Percentiles rank a stretch among this genome's conserved stretches.
Conservation (phyloP, 2,329 filamentous ascomycete genomes). For the Beauveria brongniartii region DNA sequence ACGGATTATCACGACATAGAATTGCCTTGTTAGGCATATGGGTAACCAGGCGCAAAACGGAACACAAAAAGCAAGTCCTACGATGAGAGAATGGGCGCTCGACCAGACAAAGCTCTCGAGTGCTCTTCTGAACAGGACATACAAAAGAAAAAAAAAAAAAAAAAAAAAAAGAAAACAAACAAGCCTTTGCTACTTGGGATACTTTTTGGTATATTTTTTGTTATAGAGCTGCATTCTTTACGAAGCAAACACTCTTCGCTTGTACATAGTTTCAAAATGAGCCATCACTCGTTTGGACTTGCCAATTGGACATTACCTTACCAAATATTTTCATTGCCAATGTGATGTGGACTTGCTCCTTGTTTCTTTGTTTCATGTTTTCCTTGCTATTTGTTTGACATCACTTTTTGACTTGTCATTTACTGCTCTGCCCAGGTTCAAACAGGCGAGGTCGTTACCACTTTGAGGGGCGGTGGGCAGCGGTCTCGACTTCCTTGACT, state of each 20-base stretch:
- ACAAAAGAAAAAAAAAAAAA: background rate
- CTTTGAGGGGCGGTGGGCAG: too few relatives aligned
- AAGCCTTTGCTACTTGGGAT: background rate
- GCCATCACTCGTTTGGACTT: background rate
- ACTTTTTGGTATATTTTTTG: background rate
- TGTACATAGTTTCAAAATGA: background rate
- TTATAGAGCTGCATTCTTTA: slow-evolving; percentile 2
- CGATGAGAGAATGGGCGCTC: background rate
- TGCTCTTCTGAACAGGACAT: background rate
- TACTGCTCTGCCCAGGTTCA: too few relatives aligned
- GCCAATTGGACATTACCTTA: background rate
- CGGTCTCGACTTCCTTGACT: too few relatives aligned
- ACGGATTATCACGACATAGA: slow-evolving; percentile 1
- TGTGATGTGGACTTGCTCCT: too few relatives aligned
- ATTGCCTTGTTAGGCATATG: background rate
- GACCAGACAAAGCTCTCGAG: background rate
- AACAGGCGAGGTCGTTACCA: too few relatives aligned
- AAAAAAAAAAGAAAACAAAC: background rate
- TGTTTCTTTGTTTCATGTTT: too few relatives aligned
- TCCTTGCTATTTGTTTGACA: too few relatives aligned
- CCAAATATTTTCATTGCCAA: background rate
- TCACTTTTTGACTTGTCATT: too few relatives aligned
- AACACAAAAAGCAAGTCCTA: background rate
- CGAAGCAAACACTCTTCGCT: background rate
- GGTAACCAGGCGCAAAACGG: slow-evolving; percentile 2